Evolutionary conservation across 106 monocot genomes (phyloP), one percentile per base, ranked within the genome.

Genomic region (Ottelia alismoides): DNA sequence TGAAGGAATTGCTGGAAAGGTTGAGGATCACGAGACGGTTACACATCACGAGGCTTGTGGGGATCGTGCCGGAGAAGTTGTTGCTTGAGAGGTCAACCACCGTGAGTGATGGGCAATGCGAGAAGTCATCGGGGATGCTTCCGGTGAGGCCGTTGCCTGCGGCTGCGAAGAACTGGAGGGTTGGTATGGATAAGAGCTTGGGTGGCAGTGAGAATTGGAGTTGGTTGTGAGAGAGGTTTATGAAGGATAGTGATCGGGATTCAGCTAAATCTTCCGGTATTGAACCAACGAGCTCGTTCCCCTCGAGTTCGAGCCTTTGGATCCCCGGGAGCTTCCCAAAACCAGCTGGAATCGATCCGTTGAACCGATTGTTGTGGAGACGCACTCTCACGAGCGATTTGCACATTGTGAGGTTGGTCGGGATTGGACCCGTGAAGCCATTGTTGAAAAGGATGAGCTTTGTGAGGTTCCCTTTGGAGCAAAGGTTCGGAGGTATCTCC

Each of bases 61-160:
- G 87, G 26, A 88, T 79, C 18, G 28, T 25, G 10, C 78, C 82
- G 22, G 75, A 62, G 14, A 88, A 73, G 0, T 26, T 50, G 59
- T 88, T 88, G 72, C 61, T 73, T 0, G 87, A 82, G 2, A 88
- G 63, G 19, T 88, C 87, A 26, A 88, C 70, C 3, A 70, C 66
- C 12, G 75, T 57, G 29, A 88, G 76, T 12, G 75, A 65, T 1
- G 72, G 73, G 61, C 69, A 82, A 51, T 72, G 75, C 47, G 75
- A 75, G 5, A 88, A 47, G 56, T 88, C 70, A 27, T 60, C 60
- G 5, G 87, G 76, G 4, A 88, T 67, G 27, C 25, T 64, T 22
- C 82, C 87, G 20, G 66, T 64, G 28, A 88, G 60, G 55, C 73
- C 63, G 51, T 88, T 88, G 49, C 75, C 73, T 20, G 82, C 60